A percentile compares a stretch with the other conserved stretches of the same genome.
These are phyloP conservation scores for Blumeria hordei DNA, from an alignment of 2,329 filamentous ascomycete genomes.

Conservation along the genomic window DNA sequence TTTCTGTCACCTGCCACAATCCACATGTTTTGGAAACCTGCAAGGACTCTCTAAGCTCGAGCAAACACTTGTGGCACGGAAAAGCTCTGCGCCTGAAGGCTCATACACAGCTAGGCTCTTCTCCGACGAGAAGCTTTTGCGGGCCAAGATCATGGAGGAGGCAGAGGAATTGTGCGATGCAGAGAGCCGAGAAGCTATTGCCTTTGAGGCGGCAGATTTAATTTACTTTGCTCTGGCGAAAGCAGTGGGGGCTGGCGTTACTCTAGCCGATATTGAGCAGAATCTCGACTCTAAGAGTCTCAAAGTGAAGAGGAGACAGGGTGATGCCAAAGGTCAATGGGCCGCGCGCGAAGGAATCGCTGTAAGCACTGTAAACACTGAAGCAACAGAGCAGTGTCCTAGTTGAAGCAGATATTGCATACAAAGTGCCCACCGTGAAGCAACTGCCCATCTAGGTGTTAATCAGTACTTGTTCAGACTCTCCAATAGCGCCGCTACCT, in stretches of 20 bases:
- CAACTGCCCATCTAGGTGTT: too few species aligned
- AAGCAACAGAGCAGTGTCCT: constrained; percentile 12
- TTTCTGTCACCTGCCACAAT: constrained; percentile 85
- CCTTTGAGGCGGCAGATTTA: constrained; percentile 84
- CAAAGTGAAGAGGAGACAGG: constrained; percentile 81
- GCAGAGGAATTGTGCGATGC: constrained; percentile 86
- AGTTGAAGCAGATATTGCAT: too few species aligned
- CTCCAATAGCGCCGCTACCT: too few species aligned
- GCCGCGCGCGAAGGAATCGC: constrained; percentile 49
- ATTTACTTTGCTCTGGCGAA: constrained; percentile 91
- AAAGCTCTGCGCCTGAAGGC: constrained; percentile 57
- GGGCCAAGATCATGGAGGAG: constrained; percentile 97
- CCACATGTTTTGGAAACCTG: constrained; percentile 77
- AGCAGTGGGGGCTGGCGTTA: constrained; percentile 64
- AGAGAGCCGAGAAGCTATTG: constrained; percentile 55
- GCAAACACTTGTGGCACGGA: constrained; percentile 63
- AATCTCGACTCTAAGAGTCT: constrained; percentile 86
- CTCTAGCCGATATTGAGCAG: constrained; percentile 67
- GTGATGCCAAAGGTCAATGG: constrained; percentile 87
- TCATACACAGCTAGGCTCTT: constrained; percentile 91
- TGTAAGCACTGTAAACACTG: constrained; percentile 20
- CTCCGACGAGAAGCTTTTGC: constrained; percentile 67
- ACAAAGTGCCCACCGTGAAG: too few species aligned
- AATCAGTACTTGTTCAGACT: too few species aligned
- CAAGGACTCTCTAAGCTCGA: constrained; percentile 63